Conservation (phyloP, 1,139 yeast genomes). For the Blastobotrys indianensis region DNA sequence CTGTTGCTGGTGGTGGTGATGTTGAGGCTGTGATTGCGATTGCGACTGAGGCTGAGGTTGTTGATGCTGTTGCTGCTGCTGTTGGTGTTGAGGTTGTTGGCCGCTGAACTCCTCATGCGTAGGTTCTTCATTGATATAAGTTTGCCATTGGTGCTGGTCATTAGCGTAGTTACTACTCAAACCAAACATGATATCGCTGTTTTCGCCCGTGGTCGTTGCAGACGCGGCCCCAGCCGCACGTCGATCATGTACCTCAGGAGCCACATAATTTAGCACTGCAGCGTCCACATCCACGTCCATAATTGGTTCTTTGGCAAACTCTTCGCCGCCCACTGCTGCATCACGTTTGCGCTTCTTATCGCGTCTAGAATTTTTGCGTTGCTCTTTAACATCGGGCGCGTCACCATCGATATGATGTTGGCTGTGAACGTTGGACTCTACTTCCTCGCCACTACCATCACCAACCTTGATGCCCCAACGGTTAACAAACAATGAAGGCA, state of each 20-base stretch:
- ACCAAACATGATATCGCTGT: background rate
- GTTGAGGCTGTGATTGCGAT: no score
- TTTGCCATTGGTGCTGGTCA: slow-evolving; percentile 13
- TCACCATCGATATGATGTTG: background rate
- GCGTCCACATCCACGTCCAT: slow-evolving; percentile 47
- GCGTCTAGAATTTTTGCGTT: background rate
- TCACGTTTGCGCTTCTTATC: slow-evolving; percentile 1
- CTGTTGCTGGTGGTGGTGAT: no score
- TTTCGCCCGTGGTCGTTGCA: background rate
- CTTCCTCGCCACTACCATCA: background rate
- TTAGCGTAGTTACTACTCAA: slow-evolving; percentile 2
- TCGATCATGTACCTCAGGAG: slow-evolving; percentile 33
- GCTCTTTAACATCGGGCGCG: background rate
- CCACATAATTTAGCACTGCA: slow-evolving; percentile 69
- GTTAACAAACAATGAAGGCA: slow-evolving; percentile 11
- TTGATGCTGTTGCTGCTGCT: background rate
- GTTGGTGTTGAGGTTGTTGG: background rate
- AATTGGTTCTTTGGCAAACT: background rate
- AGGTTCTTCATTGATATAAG: slow-evolving; percentile 12
- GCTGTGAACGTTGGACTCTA: background rate
- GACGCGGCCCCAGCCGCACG: background rate
- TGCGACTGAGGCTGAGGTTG: background rate
- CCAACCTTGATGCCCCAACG: slow-evolving; percentile 8
- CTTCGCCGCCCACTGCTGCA: background rate
- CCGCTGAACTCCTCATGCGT: slow-evolving; percentile 4